Evolutionary conservation across 106 monocot genomes (phyloP).

Genomic region (Dendrobium chrysotoxum): DNA sequence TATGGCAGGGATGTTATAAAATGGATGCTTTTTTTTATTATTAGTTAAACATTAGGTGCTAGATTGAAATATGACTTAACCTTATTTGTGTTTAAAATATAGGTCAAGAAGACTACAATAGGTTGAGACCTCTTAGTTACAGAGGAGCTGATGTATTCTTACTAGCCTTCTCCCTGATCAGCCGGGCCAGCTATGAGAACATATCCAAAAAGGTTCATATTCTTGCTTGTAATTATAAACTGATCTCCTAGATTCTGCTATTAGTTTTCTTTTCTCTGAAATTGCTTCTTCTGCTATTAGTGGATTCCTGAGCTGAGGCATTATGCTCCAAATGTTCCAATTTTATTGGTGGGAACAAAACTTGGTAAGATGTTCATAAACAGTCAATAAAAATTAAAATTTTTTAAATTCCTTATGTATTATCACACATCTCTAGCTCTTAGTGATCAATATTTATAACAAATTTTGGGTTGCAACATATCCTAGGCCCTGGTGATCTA

Average conservation of each 20-base stretch:
- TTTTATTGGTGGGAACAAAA: slow-evolving; percentile 66
- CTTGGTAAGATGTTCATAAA: slow-evolving; percentile 37
- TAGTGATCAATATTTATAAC: too few species aligned
- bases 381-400: background rate
- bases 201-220: slow-evolving; percentile 59
- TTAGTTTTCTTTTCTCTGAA: background rate
- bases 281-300: slow-evolving; percentile 19
- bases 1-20: too few species aligned
- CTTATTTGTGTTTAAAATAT: background rate
- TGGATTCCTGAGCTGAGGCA: slow-evolving; percentile 76
- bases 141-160: slow-evolving; percentile 92
- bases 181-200: slow-evolving; percentile 74
- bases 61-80: too few species aligned
- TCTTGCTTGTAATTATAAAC: too few species aligned
- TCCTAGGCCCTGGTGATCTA: too few species aligned
- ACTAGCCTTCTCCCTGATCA: slow-evolving; percentile 73
- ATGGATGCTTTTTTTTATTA: background rate
- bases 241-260: background rate
- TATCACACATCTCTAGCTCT: too few species aligned
- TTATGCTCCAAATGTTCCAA: slow-evolving; percentile 71
- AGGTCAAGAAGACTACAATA: slow-evolving; percentile 84
- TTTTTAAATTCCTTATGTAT: background rate
- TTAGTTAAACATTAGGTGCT: too few species aligned
- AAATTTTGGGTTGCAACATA: too few species aligned
- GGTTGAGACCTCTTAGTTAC: slow-evolving; percentile 78